These are phyloP conservation scores for Colletotrichum sublineola DNA, from an alignment of 2,329 filamentous ascomycete species.

Conservation along the genomic window DNA sequence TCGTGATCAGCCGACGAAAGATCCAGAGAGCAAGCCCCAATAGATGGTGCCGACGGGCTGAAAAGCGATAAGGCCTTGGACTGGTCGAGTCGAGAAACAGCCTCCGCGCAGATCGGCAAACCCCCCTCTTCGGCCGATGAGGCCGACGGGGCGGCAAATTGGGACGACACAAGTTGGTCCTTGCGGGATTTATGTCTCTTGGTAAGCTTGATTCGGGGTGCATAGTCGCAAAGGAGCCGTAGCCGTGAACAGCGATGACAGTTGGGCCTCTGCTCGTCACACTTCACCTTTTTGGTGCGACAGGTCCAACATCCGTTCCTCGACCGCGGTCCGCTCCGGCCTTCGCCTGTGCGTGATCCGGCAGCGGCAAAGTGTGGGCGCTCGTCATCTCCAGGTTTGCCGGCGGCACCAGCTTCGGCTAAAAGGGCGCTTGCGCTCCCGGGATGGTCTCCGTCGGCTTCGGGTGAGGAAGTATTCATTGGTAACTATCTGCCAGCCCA, in stretches of 20 bases:
- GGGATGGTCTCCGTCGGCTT: conserved; percentile 23
- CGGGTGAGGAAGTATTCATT: conserved; percentile 28
- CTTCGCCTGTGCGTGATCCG: conserved; percentile 23
- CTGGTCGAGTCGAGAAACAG: conserved; percentile 14
- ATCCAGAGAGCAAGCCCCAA: conserved; percentile 45
- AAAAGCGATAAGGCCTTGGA: conserved; percentile 26
- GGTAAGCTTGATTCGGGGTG: conserved; percentile 41
- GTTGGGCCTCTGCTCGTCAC: conserved; percentile 48
- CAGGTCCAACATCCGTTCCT: conserved; percentile 47
- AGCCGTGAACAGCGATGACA: conserved; percentile 48
- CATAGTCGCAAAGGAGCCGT: conserved; percentile 48
- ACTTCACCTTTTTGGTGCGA: conserved; percentile 51
- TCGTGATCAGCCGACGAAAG: conserved; percentile 51
- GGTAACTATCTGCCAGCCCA: conserved; percentile 13
- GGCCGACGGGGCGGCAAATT: neutral
- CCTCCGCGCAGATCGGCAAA: conserved; percentile 32
- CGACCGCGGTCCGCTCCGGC: conserved; percentile 41
- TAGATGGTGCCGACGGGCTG: conserved; percentile 38
- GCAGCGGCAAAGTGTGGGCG: neutral
- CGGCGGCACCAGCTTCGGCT: neutral
- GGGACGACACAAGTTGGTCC: conserved; percentile 21
- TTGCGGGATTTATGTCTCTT: conserved; percentile 29
- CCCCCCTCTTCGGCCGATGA: conserved; percentile 14
- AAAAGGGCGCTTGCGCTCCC: conserved; percentile 1
- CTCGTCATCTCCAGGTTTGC: neutral